A percentile compares a stretch with the other conserved stretches of the same genome.
Conservation (phyloP, 202 grass and related monocot species). For the Setaria italica region DNA sequence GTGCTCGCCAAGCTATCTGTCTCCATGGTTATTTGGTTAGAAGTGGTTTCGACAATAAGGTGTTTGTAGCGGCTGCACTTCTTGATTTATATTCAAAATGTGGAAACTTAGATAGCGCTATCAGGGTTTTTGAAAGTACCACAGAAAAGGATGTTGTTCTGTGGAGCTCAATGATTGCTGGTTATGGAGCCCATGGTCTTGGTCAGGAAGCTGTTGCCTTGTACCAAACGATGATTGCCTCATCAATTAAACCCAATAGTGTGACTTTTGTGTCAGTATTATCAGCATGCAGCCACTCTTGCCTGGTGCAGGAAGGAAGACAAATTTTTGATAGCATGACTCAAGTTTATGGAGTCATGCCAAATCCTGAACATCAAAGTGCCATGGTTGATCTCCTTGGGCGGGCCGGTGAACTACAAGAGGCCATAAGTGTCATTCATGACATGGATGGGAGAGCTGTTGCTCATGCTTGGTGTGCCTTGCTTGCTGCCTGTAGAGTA, state of each 20-base stretch:
- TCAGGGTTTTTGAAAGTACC: constrained; percentile 54
- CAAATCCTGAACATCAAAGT: constrained; percentile 54
- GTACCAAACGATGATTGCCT: constrained; percentile 62
- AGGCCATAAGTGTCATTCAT: constrained; percentile 53
- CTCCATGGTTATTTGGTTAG: constrained; percentile 67
- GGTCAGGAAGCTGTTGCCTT: constrained; percentile 53
- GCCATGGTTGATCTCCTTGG: constrained; percentile 77
- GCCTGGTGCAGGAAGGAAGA: constrained; percentile 61
- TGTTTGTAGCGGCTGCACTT: constrained; percentile 61
- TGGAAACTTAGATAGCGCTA: constrained; percentile 57
- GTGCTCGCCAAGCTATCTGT: constrained; percentile 50
- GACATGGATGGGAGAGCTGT: constrained; percentile 38
- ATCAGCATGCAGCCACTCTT: constrained; percentile 76
- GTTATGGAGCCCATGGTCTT: constrained; percentile 79
- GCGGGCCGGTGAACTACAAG: constrained; percentile 55
- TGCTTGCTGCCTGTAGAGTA: constrained; percentile 65
- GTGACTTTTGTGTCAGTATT: constrained; percentile 63
- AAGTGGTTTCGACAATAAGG: constrained; percentile 56
- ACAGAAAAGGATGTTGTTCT: constrained; percentile 64
- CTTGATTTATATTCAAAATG: constrained; percentile 72
- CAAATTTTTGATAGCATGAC: constrained; percentile 64
- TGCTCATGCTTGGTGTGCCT: constrained; percentile 66
- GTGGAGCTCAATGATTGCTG: constrained; percentile 76
- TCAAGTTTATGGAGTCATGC: constrained; percentile 51
- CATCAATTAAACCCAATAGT: constrained; percentile 55